A percentile compares a stretch with the other conserved stretches of the same genome.
These are phyloP conservation scores for Tuber aestivum DNA, from an alignment of 495 filamentous ascomycete genomes.

Conservation along the genomic window DNA sequence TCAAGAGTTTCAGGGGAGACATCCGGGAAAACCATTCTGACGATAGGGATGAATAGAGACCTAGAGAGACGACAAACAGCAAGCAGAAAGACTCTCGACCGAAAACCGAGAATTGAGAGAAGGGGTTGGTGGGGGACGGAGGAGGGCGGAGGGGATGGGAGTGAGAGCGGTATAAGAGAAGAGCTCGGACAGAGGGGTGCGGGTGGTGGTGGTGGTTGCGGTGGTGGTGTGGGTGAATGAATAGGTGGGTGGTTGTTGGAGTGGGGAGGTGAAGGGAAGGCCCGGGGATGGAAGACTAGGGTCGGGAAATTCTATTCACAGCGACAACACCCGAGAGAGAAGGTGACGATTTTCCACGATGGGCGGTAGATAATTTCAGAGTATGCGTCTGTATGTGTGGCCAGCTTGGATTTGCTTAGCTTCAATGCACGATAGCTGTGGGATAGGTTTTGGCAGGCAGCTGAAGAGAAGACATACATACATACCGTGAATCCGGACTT, in stretches of 20 bases:
- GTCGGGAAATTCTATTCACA: not conserved
- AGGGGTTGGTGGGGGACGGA: not conserved
- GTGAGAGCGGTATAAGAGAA: not conserved
- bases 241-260: not conserved
- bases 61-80: not conserved
- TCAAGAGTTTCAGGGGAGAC: not conserved
- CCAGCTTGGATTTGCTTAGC: slow-evolving; percentile 1
- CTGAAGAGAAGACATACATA: not conserved
- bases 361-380: not conserved
- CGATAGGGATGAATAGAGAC: not conserved
- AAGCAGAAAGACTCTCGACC: not conserved
- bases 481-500: not conserved
- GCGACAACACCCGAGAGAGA: not conserved
- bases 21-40: slow-evolving; percentile 2
- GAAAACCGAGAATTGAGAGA: not conserved
- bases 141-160: not conserved
- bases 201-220: not conserved
- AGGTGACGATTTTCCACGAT: not conserved
- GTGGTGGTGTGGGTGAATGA: not conserved
- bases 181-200: not conserved
- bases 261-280: not conserved
- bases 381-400: slow-evolving; percentile 1
- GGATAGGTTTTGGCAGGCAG: not conserved
- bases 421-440: slow-evolving; percentile 9
- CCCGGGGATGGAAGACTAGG: not conserved